Evolutionary conservation across 2,329 filamentous ascomycete genomes (phyloP).

Genomic region (Xenosphaeropsis pyriputrescens): DNA sequence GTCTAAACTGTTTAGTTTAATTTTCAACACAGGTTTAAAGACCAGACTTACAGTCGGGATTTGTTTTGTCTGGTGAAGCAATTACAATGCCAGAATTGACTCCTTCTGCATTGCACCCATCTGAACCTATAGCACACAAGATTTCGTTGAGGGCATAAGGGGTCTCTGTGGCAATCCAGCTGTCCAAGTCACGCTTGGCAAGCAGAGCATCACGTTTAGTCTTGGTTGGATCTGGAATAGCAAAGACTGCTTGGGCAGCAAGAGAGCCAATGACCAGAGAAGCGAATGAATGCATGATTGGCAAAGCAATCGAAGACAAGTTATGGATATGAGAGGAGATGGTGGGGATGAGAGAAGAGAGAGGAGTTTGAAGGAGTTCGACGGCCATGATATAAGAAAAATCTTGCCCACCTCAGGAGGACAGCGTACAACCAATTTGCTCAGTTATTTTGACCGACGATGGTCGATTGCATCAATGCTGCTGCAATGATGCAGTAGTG

Average conservation of each 20-base stretch:
- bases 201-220: slow-evolving; percentile 20
- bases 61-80: slow-evolving; percentile 35
- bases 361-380: slow-evolving; percentile 5
- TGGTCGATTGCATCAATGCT: too few species aligned
- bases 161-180: slow-evolving; percentile 35
- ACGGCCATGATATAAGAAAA: slow-evolving; percentile 11
- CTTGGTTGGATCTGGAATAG: slow-evolving; percentile 23
- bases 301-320: slow-evolving; percentile 9
- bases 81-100: slow-evolving; percentile 36
- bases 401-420: too few species aligned
- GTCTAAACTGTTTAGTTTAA: slow-evolving; percentile 29
- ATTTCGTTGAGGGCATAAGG: slow-evolving; percentile 35
- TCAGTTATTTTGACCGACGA: too few species aligned
- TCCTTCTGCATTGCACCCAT: slow-evolving; percentile 32
- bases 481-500: too few species aligned
- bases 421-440: too few species aligned
- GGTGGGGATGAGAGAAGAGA: slow-evolving; percentile 9
- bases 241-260: slow-evolving; percentile 34
- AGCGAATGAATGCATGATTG: slow-evolving; percentile 34
- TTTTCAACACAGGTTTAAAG: neutral
- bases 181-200: slow-evolving; percentile 32
- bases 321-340: slow-evolving; percentile 6
- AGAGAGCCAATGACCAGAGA: slow-evolving; percentile 34
- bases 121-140: slow-evolving; percentile 43
- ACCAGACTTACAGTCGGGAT: slow-evolving; percentile 35